phyloP scores from a whole-genome alignment of 176 grass and related monocot genomes.

The Lolium multiflorum region DNA sequence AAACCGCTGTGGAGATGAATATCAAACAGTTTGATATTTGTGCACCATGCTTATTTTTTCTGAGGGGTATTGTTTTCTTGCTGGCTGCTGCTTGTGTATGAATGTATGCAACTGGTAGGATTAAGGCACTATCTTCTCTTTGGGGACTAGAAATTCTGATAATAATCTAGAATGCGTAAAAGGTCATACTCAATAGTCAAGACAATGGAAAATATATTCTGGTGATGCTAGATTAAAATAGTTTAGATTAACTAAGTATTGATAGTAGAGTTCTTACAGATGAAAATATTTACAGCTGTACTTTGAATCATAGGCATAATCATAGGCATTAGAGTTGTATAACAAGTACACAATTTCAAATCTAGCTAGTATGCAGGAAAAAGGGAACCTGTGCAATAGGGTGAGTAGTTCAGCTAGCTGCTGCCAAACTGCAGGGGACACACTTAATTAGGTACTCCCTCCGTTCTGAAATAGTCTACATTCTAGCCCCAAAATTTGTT shows the following conservation, averaged over 20 bases:
- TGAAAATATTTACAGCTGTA: not conserved
- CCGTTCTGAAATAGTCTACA: no score
- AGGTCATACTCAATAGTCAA: not conserved
- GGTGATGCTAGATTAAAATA: not conserved
- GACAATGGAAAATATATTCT: not conserved
- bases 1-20: not conserved
- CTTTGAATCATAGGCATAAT: not conserved
- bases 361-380: not conserved
- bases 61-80: conserved; percentile 8
- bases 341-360: not conserved
- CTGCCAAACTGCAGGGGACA: not conserved
- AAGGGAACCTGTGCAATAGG: not conserved
- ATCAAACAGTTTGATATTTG: conserved; percentile 23
- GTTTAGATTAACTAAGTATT: not conserved
- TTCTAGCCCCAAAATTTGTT: no score
- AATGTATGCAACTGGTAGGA: conserved; percentile 10
- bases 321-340: not conserved
- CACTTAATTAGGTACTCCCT: not conserved
- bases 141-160: not conserved
- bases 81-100: not conserved
- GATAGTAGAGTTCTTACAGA: not conserved
- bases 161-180: not conserved
- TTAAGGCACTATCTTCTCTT: not conserved
- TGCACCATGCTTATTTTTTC: conserved; percentile 31
- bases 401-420: not conserved